Base-by-base conservation (phyloP, 441 rosid species). In the Sinapis alba region DNA sequence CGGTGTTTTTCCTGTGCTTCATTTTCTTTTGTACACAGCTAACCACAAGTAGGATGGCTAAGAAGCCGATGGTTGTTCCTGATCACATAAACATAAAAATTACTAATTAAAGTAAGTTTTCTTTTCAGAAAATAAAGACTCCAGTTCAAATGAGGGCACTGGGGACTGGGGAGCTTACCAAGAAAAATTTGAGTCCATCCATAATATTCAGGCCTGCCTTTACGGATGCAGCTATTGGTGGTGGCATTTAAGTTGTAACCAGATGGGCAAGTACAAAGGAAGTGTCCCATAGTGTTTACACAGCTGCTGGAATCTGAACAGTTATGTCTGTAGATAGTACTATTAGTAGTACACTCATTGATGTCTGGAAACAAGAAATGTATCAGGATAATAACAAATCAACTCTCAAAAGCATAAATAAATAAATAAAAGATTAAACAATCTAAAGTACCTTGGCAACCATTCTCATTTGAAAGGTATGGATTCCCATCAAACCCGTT, bases 361-460 rank as follows among this genome's bases (percentile, higher is more conserved):
- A 68, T 68, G 21, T 68, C 71, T 67, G 45, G 61, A 18, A 57
- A 57, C 32, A 57, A 57, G 28, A 54, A 54, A 54, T 21, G n/a
- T 21, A 4, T 54, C 15, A 57, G 62, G 34, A 24, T 24, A 1
- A 57, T 10, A 6, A 24, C 7, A 0, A 58, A 26, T n/a, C n/a
- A n/a, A n/a, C 1, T 5, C 1, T 2, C 8, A 12, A 11, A 21
- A 54, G 2, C 19, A 54, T 0, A 16, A 50, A 23, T 1, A 23
- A 23, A 23, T 1, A 23, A 23, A 23, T 1, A 23, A 23, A 23
- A 23, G 3, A 23, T n/a, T n/a, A n/a, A n/a, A 24, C 27, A 24
- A 24, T 24, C 27, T 24, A 24, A 16, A 26, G 59, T 78, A 86
- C 86, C 85, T 86, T 86, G 9, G 11, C 70, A 65, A 1, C 38